Conservation (phyloP, 1,139 yeast species). For the Yarrowia galli region DNA sequence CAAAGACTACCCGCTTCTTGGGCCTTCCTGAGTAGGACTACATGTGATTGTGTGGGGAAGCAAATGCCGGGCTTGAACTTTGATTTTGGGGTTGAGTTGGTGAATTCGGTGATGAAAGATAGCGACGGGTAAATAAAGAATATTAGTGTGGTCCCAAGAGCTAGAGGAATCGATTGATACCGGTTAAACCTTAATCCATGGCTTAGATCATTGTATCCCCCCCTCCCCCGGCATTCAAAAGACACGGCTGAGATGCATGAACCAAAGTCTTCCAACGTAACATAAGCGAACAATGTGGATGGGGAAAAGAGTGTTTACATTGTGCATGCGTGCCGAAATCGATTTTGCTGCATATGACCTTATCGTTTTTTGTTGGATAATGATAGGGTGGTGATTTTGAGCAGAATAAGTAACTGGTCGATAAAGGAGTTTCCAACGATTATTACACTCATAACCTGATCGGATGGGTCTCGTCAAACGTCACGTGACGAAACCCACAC, state of each 20-base stretch:
- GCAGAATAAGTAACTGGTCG: too few species aligned
- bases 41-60: slow-evolving; percentile 32
- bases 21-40: slow-evolving; percentile 27
- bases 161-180: background rate
- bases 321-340: slow-evolving; percentile 4
- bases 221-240: background rate
- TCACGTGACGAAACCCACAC: too few species aligned
- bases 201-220: too few species aligned
- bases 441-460: too few species aligned
- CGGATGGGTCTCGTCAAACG: too few species aligned
- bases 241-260: slow-evolving; percentile 30
- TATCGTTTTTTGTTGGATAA: slow-evolving; percentile 10
- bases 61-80: background rate
- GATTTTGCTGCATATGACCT: slow-evolving; percentile 29
- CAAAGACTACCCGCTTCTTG: slow-evolving; percentile 12
- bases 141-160: too few species aligned
- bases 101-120: too few species aligned
- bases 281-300: slow-evolving; percentile 30
- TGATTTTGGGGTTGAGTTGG: background rate
- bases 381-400: too few species aligned
- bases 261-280: slow-evolving; percentile 9
- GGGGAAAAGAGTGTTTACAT: slow-evolving; percentile 8
- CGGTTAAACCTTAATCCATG: background rate
- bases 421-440: too few species aligned
- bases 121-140: too few species aligned